A percentile compares a stretch with the other conserved stretches of the same genome.
These are phyloP conservation scores for Fusarium sarcochroum DNA, from an alignment of 2,329 filamentous ascomycete species.

Conservation along the genomic window DNA sequence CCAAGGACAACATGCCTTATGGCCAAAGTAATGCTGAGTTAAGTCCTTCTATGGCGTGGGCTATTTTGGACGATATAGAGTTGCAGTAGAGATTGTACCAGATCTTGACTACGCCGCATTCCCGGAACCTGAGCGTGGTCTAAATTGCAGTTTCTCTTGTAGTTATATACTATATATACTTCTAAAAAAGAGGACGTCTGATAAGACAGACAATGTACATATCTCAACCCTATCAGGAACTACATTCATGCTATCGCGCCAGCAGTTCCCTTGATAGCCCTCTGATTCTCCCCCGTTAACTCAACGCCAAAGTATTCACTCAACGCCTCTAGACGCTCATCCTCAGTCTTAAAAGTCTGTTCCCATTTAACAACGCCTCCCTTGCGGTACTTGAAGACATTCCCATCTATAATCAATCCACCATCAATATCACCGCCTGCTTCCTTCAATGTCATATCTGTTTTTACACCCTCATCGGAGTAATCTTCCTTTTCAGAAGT, in stretches of 20 bases:
- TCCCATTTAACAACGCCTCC: constrained; percentile 4
- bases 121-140: too few relatives aligned
- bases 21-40: neutral
- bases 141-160: too few relatives aligned
- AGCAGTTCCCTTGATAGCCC: constrained; percentile 21
- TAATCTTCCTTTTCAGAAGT: constrained; percentile 22
- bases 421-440: constrained; percentile 7
- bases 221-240: neutral
- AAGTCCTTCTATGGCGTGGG: constrained; percentile 28
- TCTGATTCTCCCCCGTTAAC: constrained; percentile 3
- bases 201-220: neutral
- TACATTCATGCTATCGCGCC: constrained; percentile 7
- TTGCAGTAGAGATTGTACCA: constrained; percentile 1
- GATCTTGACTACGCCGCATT: too few relatives aligned
- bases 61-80: constrained; percentile 30
- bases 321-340: constrained; percentile 9
- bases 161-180: too few relatives aligned
- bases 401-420: constrained; percentile 22
- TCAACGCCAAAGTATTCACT: constrained; percentile 22
- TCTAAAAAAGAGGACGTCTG: too few relatives aligned
- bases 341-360: constrained; percentile 11
- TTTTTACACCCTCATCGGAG: neutral
- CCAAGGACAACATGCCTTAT: neutral
- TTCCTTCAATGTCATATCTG: neutral
- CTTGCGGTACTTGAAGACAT: constrained; percentile 11